Evolutionary conservation across 106 monocot genomes (phyloP).

Genomic region (Dioscorea alata): DNA sequence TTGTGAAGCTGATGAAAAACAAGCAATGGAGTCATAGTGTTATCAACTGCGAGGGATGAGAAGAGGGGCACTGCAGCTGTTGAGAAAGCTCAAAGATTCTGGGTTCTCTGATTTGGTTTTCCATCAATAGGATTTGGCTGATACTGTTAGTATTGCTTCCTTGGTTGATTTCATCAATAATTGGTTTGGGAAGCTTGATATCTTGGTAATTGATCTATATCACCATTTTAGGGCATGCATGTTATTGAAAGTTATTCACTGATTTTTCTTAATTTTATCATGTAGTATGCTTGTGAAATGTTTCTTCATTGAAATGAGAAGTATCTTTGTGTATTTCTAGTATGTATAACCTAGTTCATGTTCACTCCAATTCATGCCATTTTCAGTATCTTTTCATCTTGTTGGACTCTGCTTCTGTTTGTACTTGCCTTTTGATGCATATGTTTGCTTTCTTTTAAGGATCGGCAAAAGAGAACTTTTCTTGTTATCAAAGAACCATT

Average conservation of each 20-base stretch:
- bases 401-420: no score
- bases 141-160: not conserved
- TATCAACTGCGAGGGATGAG: not conserved
- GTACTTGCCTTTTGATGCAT: no score
- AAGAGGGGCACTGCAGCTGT: constrained; percentile 7
- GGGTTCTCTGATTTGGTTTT: constrained; percentile 12
- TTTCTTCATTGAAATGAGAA: no score
- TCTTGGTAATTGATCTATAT: constrained; percentile 1
- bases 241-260: not conserved
- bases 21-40: not conserved
- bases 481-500: no score
- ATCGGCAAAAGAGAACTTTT: no score
- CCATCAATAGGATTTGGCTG: constrained; percentile 18
- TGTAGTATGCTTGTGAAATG: no score
- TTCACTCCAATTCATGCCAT: no score
- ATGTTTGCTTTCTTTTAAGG: no score
- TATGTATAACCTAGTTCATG: not conserved
- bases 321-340: no score
- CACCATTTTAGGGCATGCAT: not conserved
- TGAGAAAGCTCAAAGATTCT: not conserved
- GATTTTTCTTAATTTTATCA: not conserved
- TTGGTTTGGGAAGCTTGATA: constrained; percentile 8
- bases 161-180: no score
- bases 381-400: no score
- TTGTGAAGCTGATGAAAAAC: not conserved